These are phyloP conservation scores for Aspergillus ruber DNA, from an alignment of 2,329 filamentous ascomycete genomes.

Conservation along the genomic window DNA sequence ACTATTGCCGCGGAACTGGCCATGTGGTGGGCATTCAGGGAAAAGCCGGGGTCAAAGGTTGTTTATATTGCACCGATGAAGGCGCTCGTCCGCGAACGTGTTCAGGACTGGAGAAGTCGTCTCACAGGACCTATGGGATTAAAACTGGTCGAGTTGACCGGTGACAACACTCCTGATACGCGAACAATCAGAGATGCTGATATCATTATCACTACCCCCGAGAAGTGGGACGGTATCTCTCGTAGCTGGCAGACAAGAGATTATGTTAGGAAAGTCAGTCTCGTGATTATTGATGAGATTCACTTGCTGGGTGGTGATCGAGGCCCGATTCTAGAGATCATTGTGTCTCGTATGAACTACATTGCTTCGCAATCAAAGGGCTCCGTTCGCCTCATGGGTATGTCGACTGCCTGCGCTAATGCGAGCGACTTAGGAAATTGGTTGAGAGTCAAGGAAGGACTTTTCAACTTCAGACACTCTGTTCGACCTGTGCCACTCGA, in stretches of 20 bases:
- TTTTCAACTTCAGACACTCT: constrained; percentile 97
- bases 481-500: constrained; percentile 93
- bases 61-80: constrained; percentile 99
- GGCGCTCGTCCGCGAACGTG: constrained; percentile 89
- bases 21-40: constrained; percentile 99
- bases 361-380: constrained; percentile 91
- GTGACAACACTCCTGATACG: constrained; percentile 96
- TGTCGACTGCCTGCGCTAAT: constrained; percentile 98
- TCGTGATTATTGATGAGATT: constrained; percentile 98
- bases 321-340: constrained; percentile 96
- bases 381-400: constrained; percentile 84
- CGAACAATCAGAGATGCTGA: constrained; percentile 92
- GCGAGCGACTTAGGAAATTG: constrained; percentile 90
- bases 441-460: constrained; percentile 89
- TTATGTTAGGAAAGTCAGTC: constrained; percentile 87
- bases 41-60: constrained; percentile 90
- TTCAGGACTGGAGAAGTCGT: constrained; percentile 86
- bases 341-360: constrained; percentile 91
- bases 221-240: constrained; percentile 99
- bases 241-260: constrained; percentile 97
- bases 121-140: constrained; percentile 77
- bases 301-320: constrained; percentile 94
- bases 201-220: constrained; percentile 97
- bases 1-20: constrained; percentile 92
- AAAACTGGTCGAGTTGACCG: constrained; percentile 90